Base-by-base conservation (phyloP, 2,329 filamentous ascomycete species). In the Sclerotinia minor region DNA sequence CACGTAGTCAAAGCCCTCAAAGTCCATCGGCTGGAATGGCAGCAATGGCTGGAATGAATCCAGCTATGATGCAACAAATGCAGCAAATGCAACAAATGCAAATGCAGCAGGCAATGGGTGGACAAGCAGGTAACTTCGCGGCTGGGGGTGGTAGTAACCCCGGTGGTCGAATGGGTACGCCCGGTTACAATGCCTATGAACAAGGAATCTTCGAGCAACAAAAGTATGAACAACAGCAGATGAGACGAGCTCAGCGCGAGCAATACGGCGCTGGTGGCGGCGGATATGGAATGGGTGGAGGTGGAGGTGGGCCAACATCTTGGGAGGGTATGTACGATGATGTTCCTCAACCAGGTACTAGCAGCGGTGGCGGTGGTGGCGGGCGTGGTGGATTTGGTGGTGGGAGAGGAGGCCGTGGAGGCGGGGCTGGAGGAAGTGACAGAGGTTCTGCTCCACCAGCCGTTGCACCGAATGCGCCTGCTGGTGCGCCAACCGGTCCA, bases 301-400 rank as follows among this genome's bases (percentile, higher is more conserved):
- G 87, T 21, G 53, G 87, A 57, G 88, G 87, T 21, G 58, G 65
- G 24, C 90, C 90, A n/a, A 92, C 91, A 32, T 94, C 90, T 52
- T 97, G 94, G 93, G 94, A 98, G 78, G 94, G 94, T 75, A 97
- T 97, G 93, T 98, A 97, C 78, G 94, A 98, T 77, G 94, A 97
- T 77, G 92, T 94, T 2, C 94, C 93, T 21, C 92, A 94, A 77
- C 92, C 92, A 6, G 70, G 70, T 52, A 69, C 68, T 29, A 68
- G 80, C 21, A 84, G 82, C 58, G 82, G 83, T 32, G 65, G 65
- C 8, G 65, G 65, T 5, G 63, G 80, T 29, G 67, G 53, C 2
- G 60, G 44, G 5, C 57, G 77, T n/a, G 79, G 82, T 69, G 79
- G 80, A 70, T 79, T 80, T 61, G 79, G 81, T 68, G 78, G 75